Base-by-base conservation (phyloP, 805 yeast species). In the Metschnikowia lunata region DNA sequence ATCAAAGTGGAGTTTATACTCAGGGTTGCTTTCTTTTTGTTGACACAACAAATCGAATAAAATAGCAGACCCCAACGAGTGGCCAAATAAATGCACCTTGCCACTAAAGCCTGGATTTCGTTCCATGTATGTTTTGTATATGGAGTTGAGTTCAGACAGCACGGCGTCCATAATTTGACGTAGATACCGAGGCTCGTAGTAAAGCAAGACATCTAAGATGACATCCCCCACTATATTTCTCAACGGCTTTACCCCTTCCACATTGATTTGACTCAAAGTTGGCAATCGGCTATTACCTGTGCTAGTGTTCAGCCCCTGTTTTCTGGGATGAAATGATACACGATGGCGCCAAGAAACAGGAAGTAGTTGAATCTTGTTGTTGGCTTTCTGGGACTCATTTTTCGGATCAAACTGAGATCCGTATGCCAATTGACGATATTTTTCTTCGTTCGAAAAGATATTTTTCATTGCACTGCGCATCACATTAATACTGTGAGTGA, bases 321-420 rank as follows among this genome's bases (percentile, higher is more conserved):
- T 66, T 11, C 72, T 70, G 6, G 82, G 74, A 18, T 76, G 71
- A 58, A 85, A 85, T 18, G 80, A 82, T 35, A 85, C 75, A 41
- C 78, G 79, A 56, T 88, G 86, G 51, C 99, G 74, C 99, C 99
- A 91, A 6, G 91, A 74, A 8, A 91, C 85, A 0, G 99, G 99
- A 12, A 91, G 69, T 0, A 88, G 88, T 63, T 91, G 98, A 27
- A 87, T 75, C 31, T 79, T 74, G 52, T 83, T 80, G 52, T 83
- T 81, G 1, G 48, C 8, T 34, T 30, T 34, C 26, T 52, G 48
- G 9, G 13, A 11, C 18, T 45, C 40, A 29, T 49, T 49, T 23
- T 54, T 47, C 3, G 56, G 41, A 14, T 54, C 61, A 30, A 37
- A 38, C 36, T 32, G 48, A 46, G 55, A 51, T 8, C 55, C 61